These are phyloP conservation scores for Ustilago curta DNA, from an alignment of 1,284 basidiomycete genomes.

Conservation along the genomic window DNA sequence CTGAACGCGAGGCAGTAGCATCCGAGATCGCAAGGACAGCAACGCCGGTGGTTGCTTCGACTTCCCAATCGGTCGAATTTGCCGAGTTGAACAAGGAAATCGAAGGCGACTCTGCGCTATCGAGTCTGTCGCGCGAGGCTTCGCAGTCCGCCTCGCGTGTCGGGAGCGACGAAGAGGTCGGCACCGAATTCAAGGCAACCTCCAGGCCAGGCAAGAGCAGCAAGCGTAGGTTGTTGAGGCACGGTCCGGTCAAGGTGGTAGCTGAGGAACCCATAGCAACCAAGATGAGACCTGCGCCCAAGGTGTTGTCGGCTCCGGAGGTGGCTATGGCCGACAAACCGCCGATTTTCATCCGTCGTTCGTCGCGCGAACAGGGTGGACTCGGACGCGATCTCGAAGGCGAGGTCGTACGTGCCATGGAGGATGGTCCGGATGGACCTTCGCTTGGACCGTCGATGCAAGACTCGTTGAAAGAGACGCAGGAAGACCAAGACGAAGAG, in stretches of 20 bases:
- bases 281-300: slow-evolving; percentile 23
- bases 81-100: neutral
- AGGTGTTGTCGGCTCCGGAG: slow-evolving; percentile 41
- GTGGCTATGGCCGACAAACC: slow-evolving; percentile 43
- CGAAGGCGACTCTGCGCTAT: neutral
- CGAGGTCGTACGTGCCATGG: slow-evolving; percentile 54
- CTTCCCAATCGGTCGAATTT: slow-evolving; percentile 9
- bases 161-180: slow-evolving; percentile 32
- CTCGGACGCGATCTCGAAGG: slow-evolving; percentile 62
- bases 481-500: neutral
- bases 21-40: slow-evolving; percentile 27
- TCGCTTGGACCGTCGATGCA: slow-evolving; percentile 40
- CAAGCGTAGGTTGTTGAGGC: slow-evolving; percentile 33
- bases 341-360: slow-evolving; percentile 52
- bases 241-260: slow-evolving; percentile 42
- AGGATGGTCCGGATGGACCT: slow-evolving; percentile 42
- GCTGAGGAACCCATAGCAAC: slow-evolving; percentile 38
- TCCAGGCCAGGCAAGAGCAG: slow-evolving; percentile 27
- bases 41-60: slow-evolving; percentile 11
- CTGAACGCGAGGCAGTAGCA: slow-evolving; percentile 41
- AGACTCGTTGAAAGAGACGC: slow-evolving; percentile 18
- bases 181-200: neutral
- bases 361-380: slow-evolving; percentile 60
- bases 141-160: slow-evolving; percentile 9
- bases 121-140: slow-evolving; percentile 11